Evolutionary conservation across 176 grass and related monocot genomes (phyloP).

Genomic region (Hsuehochloa calcarea): DNA sequence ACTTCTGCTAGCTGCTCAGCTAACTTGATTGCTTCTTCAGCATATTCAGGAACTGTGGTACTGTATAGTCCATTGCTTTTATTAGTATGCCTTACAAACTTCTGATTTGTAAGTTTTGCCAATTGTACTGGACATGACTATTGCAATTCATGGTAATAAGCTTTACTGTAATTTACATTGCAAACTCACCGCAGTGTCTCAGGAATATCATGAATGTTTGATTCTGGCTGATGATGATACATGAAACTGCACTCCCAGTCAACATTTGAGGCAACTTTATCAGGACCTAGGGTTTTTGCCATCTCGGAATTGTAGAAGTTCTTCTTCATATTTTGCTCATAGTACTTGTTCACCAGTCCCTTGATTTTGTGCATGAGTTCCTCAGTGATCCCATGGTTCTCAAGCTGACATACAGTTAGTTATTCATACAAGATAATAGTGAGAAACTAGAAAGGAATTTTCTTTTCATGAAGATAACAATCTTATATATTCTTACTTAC

Average conservation of each 20-base stretch:
- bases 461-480: constrained; percentile 9
- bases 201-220: constrained; percentile 54
- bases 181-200: constrained; percentile 44
- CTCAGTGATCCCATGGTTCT: constrained; percentile 56
- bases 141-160: background rate
- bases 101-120: background rate
- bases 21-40: constrained; percentile 48
- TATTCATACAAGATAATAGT: background rate
- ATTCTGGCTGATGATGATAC: constrained; percentile 62
- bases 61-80: constrained; percentile 37
- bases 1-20: constrained; percentile 47
- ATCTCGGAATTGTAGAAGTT: constrained; percentile 51
- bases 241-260: constrained; percentile 83
- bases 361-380: constrained; percentile 52
- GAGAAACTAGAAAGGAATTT: constrained; percentile 20
- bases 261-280: constrained; percentile 37
- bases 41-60: constrained; percentile 35
- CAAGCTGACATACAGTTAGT: constrained; percentile 39
- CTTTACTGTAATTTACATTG: background rate
- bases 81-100: constrained; percentile 33
- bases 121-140: background rate
- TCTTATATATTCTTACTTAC: constrained; percentile 37
- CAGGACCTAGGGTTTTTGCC: constrained; percentile 35
- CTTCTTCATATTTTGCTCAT: constrained; percentile 49
- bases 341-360: constrained; percentile 51